These are phyloP conservation scores for Marvania coccoides DNA, from an alignment of 139 green algal genomes.

Conservation along the genomic window DNA sequence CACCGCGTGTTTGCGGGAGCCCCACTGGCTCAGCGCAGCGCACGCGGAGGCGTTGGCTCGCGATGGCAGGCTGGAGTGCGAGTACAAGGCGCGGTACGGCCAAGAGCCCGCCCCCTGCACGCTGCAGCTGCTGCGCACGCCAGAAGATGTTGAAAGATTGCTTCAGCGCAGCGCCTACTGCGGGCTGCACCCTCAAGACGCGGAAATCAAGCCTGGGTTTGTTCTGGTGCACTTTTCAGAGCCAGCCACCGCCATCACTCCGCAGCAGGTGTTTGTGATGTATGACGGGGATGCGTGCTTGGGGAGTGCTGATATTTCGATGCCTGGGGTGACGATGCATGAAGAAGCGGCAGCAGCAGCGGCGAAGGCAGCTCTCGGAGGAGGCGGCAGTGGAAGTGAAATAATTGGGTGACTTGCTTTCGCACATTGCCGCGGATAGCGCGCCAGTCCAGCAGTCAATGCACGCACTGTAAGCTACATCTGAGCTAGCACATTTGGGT, in stretches of 20 bases:
- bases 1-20: constrained; percentile 27
- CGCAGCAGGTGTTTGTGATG: constrained; percentile 64
- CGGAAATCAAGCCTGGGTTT: neutral
- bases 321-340: constrained; percentile 26
- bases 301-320: constrained; percentile 40
- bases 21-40: constrained; percentile 47
- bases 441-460: no score
- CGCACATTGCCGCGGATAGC: no score
- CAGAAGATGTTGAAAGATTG: neutral
- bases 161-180: constrained; percentile 10
- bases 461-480: no score
- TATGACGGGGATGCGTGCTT: constrained; percentile 65
- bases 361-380: neutral
- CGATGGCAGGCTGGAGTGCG: constrained; percentile 4
- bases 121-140: neutral
- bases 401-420: no score
- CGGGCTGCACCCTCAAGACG: constrained; percentile 9
- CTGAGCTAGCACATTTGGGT: no score
- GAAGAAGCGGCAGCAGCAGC: constrained; percentile 12
- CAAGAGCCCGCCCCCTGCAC: constrained; percentile 26
- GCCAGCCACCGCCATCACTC: constrained; percentile 50
- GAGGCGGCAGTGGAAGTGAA: neutral
- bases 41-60: neutral
- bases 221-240: constrained; percentile 38
- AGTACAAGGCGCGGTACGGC: constrained; percentile 52